Evolutionary conservation across 805 yeast genomes (phyloP), one percentile per base, ranked within the genome.

Genomic region (Saturnispora dispora): DNA sequence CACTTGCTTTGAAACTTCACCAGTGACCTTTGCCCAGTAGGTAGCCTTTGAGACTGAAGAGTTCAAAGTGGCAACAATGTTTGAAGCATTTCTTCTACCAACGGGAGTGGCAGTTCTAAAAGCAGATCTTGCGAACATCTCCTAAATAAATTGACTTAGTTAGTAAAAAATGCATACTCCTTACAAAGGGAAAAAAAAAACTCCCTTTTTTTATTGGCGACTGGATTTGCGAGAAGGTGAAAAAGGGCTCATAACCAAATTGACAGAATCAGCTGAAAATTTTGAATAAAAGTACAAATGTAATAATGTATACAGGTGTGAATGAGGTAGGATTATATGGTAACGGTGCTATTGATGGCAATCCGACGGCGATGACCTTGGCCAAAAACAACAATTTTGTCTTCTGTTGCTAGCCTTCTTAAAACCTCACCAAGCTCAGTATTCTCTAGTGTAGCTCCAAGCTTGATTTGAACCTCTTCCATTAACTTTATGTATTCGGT

Each of bases 11-110:
- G 78, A 73, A 44, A 77, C 57, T 63, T 78, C 81, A 53, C 69
- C 74, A 47, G 74, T 67, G 44, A 77, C 80, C 61, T 78, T 78
- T 52, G 82, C 73, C 86, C 93, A 93, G 85, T 88, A 93, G 53
- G 87, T 68, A 53, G 90, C 75, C 55, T 74, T 61, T 71, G 83
- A 78, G 58, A 75, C 66, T 48, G 66, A 52, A 53, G 56, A 71
- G 54, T 35, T 27, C 8, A 43, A 23, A 30, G 37, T 33, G 47
- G 35, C 36, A 45, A 64, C 66, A 44, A 65, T 52, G 50, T 68
- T 63, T 44, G 78, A 66, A 47, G 71, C 70, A 55, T 70, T 64
- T 62, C 72, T 71, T 55, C 71, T 59, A 47, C 66, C 67, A 48
- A 58, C 53, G 45, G 64, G 61, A 51, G 57, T 59, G 32, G 60